Conservation (phyloP, 2,329 filamentous ascomycete species). For the Calonectria montana region DNA sequence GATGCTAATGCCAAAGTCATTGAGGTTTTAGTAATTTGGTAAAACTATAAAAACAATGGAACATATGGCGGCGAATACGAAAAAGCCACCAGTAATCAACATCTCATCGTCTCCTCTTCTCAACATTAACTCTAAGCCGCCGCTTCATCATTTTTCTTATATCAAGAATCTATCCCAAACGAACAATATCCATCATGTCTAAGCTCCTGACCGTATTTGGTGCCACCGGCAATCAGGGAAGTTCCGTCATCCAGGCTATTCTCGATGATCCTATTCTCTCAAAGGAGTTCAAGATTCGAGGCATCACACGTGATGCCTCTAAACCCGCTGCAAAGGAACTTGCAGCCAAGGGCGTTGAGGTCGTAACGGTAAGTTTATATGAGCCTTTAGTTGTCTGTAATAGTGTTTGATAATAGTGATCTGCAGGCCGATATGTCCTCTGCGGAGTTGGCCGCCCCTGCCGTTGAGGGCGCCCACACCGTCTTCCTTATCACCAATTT, state of each 20-base stretch:
- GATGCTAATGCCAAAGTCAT: background rate
- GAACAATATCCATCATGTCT: constrained; percentile 43
- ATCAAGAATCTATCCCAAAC: background rate
- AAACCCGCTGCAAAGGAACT: constrained; percentile 54
- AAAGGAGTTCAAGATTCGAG: constrained; percentile 57
- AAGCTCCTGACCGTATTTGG: constrained; percentile 58
- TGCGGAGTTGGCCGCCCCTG: constrained; percentile 47
- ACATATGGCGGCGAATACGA: background rate
- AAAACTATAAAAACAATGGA: background rate
- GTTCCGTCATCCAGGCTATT: constrained; percentile 57
- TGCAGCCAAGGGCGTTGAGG: constrained; percentile 53
- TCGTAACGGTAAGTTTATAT: constrained; percentile 49
- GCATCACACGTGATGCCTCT: constrained; percentile 56
- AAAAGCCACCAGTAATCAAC: background rate
- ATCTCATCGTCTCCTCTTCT: background rate
- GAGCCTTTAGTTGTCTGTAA: background rate
- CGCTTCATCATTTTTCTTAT: background rate
- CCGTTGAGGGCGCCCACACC: constrained; percentile 54
- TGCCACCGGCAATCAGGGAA: constrained; percentile 61
- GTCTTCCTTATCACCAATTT: constrained; percentile 56
- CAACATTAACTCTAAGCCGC: no score
- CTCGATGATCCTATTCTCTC: constrained; percentile 58
- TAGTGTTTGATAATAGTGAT: background rate
- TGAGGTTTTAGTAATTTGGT: background rate
- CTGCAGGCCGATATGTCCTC: constrained; percentile 56